Percentiles rank a stretch among this genome's conserved stretches.
These are phyloP conservation scores for Cornus florida DNA, from an alignment of 148 eudicot species.

Conservation along the genomic window DNA sequence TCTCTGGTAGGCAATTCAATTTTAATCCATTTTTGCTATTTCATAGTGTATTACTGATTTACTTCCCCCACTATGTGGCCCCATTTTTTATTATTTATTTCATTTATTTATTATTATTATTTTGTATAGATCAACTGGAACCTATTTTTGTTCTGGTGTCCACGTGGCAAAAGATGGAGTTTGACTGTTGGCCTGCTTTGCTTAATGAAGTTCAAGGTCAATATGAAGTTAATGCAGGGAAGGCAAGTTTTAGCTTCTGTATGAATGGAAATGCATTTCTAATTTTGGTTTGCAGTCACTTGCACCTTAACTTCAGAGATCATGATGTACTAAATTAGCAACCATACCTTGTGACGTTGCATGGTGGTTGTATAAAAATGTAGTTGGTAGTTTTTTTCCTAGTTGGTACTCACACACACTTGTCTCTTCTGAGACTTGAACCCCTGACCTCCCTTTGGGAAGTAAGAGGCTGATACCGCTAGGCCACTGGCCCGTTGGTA, in stretches of 20 bases:
- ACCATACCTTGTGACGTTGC: background rate
- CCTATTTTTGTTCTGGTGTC: slow-evolving; percentile 59
- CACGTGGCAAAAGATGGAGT: slow-evolving; percentile 81
- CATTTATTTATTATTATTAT: background rate
- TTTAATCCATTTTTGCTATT: background rate
- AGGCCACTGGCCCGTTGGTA: too few relatives aligned
- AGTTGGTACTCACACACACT: too few relatives aligned
- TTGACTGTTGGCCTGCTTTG: slow-evolving; percentile 73
- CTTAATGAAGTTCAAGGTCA: slow-evolving; percentile 76
- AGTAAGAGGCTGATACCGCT: too few relatives aligned
- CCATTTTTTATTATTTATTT: background rate
- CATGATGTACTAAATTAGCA: background rate
- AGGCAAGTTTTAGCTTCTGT: slow-evolving; percentile 41
- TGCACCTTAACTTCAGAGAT: background rate
- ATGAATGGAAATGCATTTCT: background rate
- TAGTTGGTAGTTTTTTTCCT: background rate
- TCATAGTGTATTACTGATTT: background rate
- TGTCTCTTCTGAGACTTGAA: too few relatives aligned
- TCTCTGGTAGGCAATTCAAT: slow-evolving; percentile 48
- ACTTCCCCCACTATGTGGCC: background rate
- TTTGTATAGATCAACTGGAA: slow-evolving; percentile 52
- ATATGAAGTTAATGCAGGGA: slow-evolving; percentile 82
- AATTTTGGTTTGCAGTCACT: background rate
- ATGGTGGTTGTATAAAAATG: background rate
- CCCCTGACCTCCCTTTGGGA: too few relatives aligned